Evolutionary conservation across 345 rosid genomes (phyloP).

Genomic region (Chamaenerion angustifolium): DNA sequence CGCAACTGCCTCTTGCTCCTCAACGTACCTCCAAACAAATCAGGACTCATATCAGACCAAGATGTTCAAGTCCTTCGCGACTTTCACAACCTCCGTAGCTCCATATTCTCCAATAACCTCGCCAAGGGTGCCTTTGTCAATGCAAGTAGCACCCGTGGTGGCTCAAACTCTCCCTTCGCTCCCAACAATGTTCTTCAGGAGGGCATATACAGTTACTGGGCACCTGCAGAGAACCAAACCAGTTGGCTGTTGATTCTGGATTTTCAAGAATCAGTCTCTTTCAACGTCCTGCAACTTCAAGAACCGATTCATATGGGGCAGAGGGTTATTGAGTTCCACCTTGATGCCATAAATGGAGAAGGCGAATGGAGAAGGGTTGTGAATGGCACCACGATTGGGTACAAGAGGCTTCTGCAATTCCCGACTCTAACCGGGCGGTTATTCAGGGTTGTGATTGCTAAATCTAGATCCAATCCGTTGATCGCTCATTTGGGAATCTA

Average conservation of each 20-base stretch:
- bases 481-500: slow-evolving; percentile 56
- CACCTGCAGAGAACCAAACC: slow-evolving; percentile 42
- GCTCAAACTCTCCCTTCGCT: slow-evolving; percentile 16
- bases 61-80: slow-evolving; percentile 59
- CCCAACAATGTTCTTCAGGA: slow-evolving; percentile 42
- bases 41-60: slow-evolving; percentile 65
- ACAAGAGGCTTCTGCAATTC: slow-evolving; percentile 49
- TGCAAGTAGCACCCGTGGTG: slow-evolving; percentile 52
- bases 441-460: slow-evolving; percentile 47
- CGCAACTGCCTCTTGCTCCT: slow-evolving; percentile 64
- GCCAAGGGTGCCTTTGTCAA: slow-evolving; percentile 28
- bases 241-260: slow-evolving; percentile 40
- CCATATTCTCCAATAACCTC: slow-evolving; percentile 53
- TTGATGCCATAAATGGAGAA: slow-evolving; percentile 20
- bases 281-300: slow-evolving; percentile 58
- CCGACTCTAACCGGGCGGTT: slow-evolving; percentile 27
- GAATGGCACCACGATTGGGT: slow-evolving; percentile 66
- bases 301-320: slow-evolving; percentile 96
- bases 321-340: slow-evolving; percentile 42
- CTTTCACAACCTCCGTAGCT: slow-evolving; percentile 31
- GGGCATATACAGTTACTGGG: slow-evolving; percentile 67
- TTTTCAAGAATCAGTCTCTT: slow-evolving; percentile 34
- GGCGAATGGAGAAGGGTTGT: slow-evolving; percentile 45
- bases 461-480: slow-evolving; percentile 64
- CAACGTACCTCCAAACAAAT: slow-evolving; percentile 77